phyloP scores from a whole-genome alignment of 306 rosid species.

The Cucurbita maxima region DNA sequence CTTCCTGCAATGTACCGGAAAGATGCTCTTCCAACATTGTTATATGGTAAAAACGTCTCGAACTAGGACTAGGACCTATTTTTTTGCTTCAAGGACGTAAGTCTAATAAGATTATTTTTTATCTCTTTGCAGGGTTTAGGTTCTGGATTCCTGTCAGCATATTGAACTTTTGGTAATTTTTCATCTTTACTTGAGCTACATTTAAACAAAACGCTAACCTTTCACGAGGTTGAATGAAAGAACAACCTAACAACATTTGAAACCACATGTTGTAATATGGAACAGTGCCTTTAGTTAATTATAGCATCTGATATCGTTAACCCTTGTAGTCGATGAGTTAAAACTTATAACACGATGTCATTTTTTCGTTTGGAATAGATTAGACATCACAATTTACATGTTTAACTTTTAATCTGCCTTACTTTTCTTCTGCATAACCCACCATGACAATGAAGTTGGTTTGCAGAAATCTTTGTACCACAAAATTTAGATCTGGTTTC shows the following conservation, averaged over 20 bases:
- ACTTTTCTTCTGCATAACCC: not conserved
- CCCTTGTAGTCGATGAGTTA: not conserved
- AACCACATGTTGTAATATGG: not conserved
- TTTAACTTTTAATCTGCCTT: not conserved
- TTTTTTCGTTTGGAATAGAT: not conserved
- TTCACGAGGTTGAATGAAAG: not conserved
- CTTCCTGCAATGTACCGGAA: constrained; percentile 69
- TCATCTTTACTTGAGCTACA: not conserved
- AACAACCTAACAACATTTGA: not conserved
- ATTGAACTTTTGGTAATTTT: constrained; percentile 59
- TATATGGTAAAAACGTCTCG: constrained; percentile 36
- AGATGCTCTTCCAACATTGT: constrained; percentile 68
- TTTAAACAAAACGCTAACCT: not conserved
- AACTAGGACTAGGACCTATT: not conserved
- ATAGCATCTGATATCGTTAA: not conserved
- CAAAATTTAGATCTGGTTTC: not conserved
- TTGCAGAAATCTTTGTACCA: not conserved
- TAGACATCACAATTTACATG: not conserved
- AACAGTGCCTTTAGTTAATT: not conserved
- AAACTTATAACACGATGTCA: not conserved
- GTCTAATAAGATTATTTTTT: not conserved
- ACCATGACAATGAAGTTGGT: not conserved
- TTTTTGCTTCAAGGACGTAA: not conserved
- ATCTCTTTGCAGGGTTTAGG: constrained; percentile 52
- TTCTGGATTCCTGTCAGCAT: constrained; percentile 92